A percentile compares a stretch with the other conserved stretches of the same genome.
Evolutionary conservation across 257 asterid genomes (phyloP).

Genomic region (Primulina eburnea): DNA sequence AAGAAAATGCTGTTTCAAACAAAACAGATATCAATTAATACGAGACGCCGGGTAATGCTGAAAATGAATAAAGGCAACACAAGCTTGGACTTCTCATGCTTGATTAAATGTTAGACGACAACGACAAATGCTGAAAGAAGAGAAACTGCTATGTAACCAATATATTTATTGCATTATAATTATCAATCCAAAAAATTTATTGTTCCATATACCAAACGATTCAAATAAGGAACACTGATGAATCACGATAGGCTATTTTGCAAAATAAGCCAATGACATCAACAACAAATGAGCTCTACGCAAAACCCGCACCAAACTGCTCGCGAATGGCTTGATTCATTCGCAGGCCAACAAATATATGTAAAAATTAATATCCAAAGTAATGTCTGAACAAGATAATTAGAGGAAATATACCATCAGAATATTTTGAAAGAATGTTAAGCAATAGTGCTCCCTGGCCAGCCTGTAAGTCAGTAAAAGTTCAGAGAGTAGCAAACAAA

Average conservation of each 20-base stretch:
- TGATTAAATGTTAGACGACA: slow-evolving; percentile 3
- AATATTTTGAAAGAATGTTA: slow-evolving; percentile 81
- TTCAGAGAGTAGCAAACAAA: slow-evolving; percentile 6
- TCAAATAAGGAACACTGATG: slow-evolving; percentile 5
- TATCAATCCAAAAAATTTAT: too few species aligned
- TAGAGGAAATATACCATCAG: slow-evolving; percentile 57
- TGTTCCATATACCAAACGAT: not conserved
- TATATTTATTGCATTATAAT: not conserved
- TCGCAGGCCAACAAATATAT: slow-evolving; percentile 1
- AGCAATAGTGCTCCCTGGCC: slow-evolving; percentile 88
- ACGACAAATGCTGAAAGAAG: not conserved
- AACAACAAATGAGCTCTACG: slow-evolving; percentile 16
- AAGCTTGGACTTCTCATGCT: not conserved
- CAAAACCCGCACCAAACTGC: slow-evolving; percentile 8
- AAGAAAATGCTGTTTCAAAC: slow-evolving; percentile 70
- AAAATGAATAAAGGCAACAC: slow-evolving; percentile 8
- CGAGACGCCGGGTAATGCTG: slow-evolving; percentile 9
- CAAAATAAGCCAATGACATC: not conserved
- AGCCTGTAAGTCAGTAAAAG: slow-evolving; percentile 50
- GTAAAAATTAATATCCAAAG: not conserved
- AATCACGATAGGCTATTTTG: not conserved
- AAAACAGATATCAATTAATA: slow-evolving; percentile 16
- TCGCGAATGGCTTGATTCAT: slow-evolving; percentile 17
- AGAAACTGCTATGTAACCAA: not conserved
- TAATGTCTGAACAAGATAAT: slow-evolving; percentile 5